Percentiles rank a stretch among this genome's conserved stretches.
phyloP scores from a whole-genome alignment of 805 yeast species.

The Zygosaccharomyces bailii region DNA sequence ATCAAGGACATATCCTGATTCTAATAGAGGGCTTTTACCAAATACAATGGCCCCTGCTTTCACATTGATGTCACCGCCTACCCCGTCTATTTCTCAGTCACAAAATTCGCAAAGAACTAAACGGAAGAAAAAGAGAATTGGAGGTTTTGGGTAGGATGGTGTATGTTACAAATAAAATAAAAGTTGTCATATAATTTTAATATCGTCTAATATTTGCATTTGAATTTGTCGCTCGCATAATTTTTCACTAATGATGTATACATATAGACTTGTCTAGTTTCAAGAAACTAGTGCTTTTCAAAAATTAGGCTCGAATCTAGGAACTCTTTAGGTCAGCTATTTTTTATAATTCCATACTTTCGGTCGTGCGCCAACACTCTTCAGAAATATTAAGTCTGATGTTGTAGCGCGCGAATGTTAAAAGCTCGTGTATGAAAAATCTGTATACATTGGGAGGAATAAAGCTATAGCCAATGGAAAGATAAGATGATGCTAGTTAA shows the following conservation, averaged over 20 bases:
- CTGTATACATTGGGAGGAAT: neutral
- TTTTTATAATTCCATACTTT: no score
- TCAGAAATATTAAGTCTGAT: no score
- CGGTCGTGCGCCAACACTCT: no score
- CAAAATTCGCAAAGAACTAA: slow-evolving; percentile 18
- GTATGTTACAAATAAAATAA: neutral
- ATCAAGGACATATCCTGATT: slow-evolving; percentile 8
- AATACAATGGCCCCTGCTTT: slow-evolving; percentile 35
- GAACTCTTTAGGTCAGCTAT: no score
- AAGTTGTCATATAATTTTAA: neutral
- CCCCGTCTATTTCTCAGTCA: slow-evolving; percentile 21
- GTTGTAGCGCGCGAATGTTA: no score
- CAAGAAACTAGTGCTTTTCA: no score
- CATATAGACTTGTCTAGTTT: no score
- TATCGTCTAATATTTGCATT: neutral
- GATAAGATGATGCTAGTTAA: slow-evolving; percentile 10
- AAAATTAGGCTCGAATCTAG: no score
- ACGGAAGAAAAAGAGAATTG: slow-evolving; percentile 42
- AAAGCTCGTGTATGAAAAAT: neutral
- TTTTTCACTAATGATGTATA: no score
- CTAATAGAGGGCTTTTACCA: slow-evolving; percentile 22
- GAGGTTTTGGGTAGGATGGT: slow-evolving; percentile 44
- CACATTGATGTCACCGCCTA: slow-evolving; percentile 25
- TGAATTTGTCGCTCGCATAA: no score
- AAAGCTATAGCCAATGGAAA: neutral